Evolutionary conservation across 2,329 filamentous ascomycete species (phyloP), one percentile per base, ranked within the genome.

Genomic region (Phialophora verrucosa): DNA sequence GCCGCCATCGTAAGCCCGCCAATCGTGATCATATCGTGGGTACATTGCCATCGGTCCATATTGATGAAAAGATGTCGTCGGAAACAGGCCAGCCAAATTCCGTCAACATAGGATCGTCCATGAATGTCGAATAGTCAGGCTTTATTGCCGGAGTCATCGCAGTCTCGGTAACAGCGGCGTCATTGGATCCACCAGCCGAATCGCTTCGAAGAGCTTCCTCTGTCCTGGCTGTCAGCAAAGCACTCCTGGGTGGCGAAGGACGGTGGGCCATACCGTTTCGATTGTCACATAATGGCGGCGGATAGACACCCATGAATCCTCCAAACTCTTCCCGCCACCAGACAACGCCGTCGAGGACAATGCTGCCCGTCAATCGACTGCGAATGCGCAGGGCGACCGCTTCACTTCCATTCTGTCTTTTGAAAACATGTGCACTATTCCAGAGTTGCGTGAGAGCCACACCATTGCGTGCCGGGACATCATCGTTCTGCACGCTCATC

Each of bases 241-340:
- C 31, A 31, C 17, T 44, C 25, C 35, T 12, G 5, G 23, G 50
- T 6, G 12, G 23, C 32, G n/a, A 32, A 23, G 23, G 10, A 60
- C 14, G 6, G 38, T 44, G 8, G 38, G 38, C 4, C 66, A 54
- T 61, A 69, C 67, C 60, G 50, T 53, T 65, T 17, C 56, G 65
- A 53, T 38, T 42, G 20, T 69, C 65, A n/a, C 23, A 29, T 12
- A 70, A 57, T 11, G 68, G 68, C 6, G 68, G 66, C 17, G 66
- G 65, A 29, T 69, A 70, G 20, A 70, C 51, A 4, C 68, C 68
- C 61, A 65, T 65, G 12, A 62, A 60, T 1, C 60, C 60, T 23
- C 67, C 78, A 60, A 76, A 78, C 60, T 81, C 79, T 55, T 81
- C 79, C 6, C 78, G 75, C 78, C 78, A 81, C 79, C 79, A 81